Percentiles rank a stretch among this genome's conserved stretches.
Evolutionary conservation across 75 land plant species (phyloP).

Genomic region (Larix kaempferi): DNA sequence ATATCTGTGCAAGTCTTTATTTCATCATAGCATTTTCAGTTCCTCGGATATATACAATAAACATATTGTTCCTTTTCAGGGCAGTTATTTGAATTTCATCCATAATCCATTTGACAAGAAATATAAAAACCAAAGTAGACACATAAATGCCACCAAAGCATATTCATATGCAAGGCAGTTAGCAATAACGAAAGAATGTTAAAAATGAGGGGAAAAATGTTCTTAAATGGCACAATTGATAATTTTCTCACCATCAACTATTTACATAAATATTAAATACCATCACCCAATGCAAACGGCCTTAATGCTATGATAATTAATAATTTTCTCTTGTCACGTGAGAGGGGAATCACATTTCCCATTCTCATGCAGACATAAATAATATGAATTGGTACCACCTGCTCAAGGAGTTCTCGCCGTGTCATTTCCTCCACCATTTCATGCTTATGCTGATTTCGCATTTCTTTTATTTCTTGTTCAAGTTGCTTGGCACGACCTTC

Average conservation of each 20-base stretch:
- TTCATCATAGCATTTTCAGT: neutral
- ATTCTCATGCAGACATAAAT: neutral
- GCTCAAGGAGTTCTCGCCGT: slow-evolving; percentile 68
- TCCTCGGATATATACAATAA: neutral
- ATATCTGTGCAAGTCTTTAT: neutral
- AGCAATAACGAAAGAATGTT: neutral
- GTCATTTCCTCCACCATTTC: slow-evolving; percentile 64
- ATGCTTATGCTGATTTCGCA: slow-evolving; percentile 58
- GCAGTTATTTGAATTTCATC: neutral
- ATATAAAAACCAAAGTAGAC: neutral
- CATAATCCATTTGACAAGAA: neutral
- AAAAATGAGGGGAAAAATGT: neutral
- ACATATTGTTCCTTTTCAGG: neutral
- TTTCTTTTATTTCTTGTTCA: slow-evolving; percentile 83
- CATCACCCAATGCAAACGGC: neutral
- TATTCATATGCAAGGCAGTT: neutral
- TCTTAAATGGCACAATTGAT: neutral
- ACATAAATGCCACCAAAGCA: neutral
- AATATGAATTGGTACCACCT: slow-evolving; percentile 41
- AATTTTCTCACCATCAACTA: neutral
- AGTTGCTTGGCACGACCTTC: slow-evolving; percentile 91
- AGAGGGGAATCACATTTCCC: neutral
- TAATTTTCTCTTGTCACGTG: neutral
- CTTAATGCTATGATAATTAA: neutral
- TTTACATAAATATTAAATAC: neutral